These are phyloP conservation scores for Choiromyces venosus DNA, from an alignment of 495 filamentous ascomycete genomes.

Conservation along the genomic window DNA sequence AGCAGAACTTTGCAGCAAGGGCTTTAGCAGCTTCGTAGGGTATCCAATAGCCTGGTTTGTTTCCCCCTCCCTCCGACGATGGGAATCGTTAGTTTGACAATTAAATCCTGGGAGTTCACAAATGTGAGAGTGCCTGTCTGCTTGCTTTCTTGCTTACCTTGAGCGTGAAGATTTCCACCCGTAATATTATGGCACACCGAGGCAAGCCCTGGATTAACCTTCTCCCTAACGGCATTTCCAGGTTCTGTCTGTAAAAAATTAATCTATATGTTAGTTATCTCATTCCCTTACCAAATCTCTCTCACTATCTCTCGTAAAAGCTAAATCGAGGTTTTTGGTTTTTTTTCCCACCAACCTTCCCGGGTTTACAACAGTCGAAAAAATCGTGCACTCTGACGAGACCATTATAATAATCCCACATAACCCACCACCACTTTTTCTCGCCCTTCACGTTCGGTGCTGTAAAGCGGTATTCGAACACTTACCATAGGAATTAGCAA, in stretches of 20 bases:
- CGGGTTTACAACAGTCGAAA: slow-evolving; percentile 81
- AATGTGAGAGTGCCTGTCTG: slow-evolving; percentile 2
- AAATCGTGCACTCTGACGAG: slow-evolving; percentile 90
- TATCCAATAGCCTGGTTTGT: slow-evolving; percentile 83
- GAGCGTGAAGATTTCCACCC: slow-evolving; percentile 78
- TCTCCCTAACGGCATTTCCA: slow-evolving; percentile 80
- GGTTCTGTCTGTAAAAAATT: slow-evolving; percentile 31
- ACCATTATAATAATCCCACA: slow-evolving; percentile 98
- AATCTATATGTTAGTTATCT: background rate
- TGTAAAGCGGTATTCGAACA: slow-evolving; percentile 82
- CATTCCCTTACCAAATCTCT: background rate
- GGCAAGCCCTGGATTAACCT: slow-evolving; percentile 70
- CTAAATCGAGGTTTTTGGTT: background rate
- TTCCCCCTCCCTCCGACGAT: background rate
- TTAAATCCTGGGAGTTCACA: background rate
- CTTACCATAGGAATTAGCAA: slow-evolving; percentile 48
- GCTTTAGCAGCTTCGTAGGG: slow-evolving; percentile 78
- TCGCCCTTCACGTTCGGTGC: slow-evolving; percentile 56
- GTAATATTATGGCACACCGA: slow-evolving; percentile 92
- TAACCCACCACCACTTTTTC: slow-evolving; percentile 63
- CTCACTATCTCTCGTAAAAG: background rate
- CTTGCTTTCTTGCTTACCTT: slow-evolving; percentile 76
- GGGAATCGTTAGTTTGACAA: slow-evolving; percentile 11
- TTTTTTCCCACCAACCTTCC: slow-evolving; percentile 58
- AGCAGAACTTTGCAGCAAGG: slow-evolving; percentile 81